Base-by-base conservation (phyloP, 2,329 filamentous ascomycete genomes). In the Xylariaceae sp. region DNA sequence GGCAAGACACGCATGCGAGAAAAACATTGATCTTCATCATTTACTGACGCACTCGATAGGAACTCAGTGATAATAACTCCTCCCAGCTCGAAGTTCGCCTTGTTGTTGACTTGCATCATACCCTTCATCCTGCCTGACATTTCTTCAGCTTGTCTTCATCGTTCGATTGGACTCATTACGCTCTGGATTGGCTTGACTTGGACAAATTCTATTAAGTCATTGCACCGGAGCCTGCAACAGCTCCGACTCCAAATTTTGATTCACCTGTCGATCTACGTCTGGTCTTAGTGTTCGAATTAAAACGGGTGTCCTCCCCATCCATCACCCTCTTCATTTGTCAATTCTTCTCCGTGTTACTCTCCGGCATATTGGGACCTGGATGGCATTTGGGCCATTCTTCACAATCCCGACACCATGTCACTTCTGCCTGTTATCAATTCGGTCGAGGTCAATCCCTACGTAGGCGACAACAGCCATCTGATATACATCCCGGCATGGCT, bases 401-500 rank as follows among this genome's bases (percentile, higher is more conserved):
- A 8, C 17, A 6, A n/a, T 3, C 15, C 8, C 35, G 18, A 2
- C 39, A 56, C 15, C 2, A 57, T 58, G 57, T n/a, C 34, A 11
- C 7, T 55, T 30, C 44, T 55, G 35, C 18, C 1, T 23, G 3
- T 45, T 1, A 13, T 10, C 1, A 47, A n/a, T 23, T 13, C 6
- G 3, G 34, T n/a, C 10, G 37, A 52, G 3, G 35, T 41, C 10
- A 15, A 56, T 8, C 30, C 48, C 41, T 13, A 10, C 51, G 5
- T 30, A 10, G 10, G 11, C 10, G 58, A 59, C 35, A 53, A 59
- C 2, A 13, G 44, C 6, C 51, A 49, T 37, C 58, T 62, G 17
- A 64, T 73, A 34, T 69, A 66, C 37, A 62, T 68, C 13, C 68
- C 70, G 10, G 57, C 63, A 2, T 66, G 45, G 18, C 55, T 71